Evolutionary conservation across 441 rosid genomes (phyloP), one percentile per base, ranked within the genome.

Genomic region (Populus hybrid): DNA sequence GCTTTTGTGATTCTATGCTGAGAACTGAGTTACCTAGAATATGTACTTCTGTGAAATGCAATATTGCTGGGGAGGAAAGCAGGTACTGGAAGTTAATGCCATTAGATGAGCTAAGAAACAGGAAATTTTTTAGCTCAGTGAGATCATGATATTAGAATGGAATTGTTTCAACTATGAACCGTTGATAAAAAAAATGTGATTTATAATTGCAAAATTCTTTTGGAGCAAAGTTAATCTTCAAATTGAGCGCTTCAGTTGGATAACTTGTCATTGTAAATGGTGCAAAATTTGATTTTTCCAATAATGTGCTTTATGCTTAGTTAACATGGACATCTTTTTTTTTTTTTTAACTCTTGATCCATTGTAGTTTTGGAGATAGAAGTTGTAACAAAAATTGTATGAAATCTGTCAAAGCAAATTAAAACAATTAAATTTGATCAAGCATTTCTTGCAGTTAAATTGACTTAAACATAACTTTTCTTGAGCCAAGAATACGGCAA

Each of bases 11-110:
- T 61, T 53, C 11, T 66, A 12, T 53, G 6, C 26, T 69, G 67
- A 72, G 76, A 68, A 16, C 16, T 38, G 65, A 59, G 69, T 24
- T 71, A 18, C 30, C 71, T 76, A 53, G 68, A 18, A 68, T 59
- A 19, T 76, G 26, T 28, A 26, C 23, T 69, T 34, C 21, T 3
- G 7, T 35, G 6, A 7, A 12, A 11, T 42, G 46, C 30, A 42
- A 32, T 30, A 40, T 63, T 59, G 50, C 64, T 59, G 24, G 42
- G 71, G 40, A 64, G 36, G 40, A 70, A 34, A 21, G 18, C 38
- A 7, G 32, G 4, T 32, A 46, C 66, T 24, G 64, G 11, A 67
- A 12, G 46, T 75, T 30, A 19, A 66, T 75, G 23, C 18, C 50
- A 14, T 50, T 1, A n/a, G 28, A 75, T 35, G 7, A 7, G 10